Percentiles rank a stretch among this genome's conserved stretches.
phyloP scores from a whole-genome alignment of 495 filamentous ascomycete genomes.

The Penicillium longicatenatum region DNA sequence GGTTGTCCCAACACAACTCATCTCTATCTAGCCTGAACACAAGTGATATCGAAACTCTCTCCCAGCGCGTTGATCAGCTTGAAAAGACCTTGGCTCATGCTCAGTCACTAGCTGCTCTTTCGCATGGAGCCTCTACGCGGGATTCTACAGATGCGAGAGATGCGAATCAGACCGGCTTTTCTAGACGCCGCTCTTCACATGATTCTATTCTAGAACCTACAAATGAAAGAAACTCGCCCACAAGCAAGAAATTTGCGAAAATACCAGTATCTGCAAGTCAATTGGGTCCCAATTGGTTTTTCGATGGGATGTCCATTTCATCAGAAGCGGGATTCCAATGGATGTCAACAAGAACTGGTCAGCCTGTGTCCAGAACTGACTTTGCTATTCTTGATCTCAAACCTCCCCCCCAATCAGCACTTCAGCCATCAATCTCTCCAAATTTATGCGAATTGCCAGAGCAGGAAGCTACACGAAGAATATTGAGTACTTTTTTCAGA shows the following conservation, averaged over 20 bases:
- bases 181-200: background rate
- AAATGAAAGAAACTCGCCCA: too few species aligned
- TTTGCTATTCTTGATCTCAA: slow-evolving; percentile 8
- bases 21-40: background rate
- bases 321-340: slow-evolving; percentile 17
- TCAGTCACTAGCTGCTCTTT: background rate
- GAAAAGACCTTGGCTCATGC: slow-evolving; percentile 8
- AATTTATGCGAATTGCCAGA: slow-evolving; percentile 17
- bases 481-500: slow-evolving; percentile 4
- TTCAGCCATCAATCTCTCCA: slow-evolving; percentile 4
- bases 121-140: too few species aligned
- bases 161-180: too few species aligned
- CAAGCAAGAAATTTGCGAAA: background rate
- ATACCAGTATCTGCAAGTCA: background rate
- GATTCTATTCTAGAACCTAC: background rate
- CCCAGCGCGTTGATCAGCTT: slow-evolving; percentile 15
- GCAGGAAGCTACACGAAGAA: background rate
- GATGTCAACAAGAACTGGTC: slow-evolving; percentile 20
- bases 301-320: slow-evolving; percentile 21
- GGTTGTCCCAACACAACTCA: background rate
- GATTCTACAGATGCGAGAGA: too few species aligned
- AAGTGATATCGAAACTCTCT: slow-evolving; percentile 9
- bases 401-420: background rate
- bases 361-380: slow-evolving; percentile 10
- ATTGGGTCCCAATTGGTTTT: slow-evolving; percentile 25